Conservation (phyloP, 192 early-diverging fungal species). For the Chytriomyces sp. region DNA sequence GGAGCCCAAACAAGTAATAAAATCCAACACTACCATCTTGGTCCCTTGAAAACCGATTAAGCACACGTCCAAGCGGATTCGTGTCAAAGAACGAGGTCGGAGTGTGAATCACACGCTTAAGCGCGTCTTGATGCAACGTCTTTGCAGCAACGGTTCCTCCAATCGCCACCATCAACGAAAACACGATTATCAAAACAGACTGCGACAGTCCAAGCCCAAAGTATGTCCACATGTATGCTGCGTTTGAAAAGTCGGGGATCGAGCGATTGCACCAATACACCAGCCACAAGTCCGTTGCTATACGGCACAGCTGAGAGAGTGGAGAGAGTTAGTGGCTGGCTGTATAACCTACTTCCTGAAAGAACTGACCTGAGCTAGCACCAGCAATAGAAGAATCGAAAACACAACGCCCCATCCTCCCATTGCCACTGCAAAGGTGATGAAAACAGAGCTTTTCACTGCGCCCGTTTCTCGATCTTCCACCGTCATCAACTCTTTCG, state of each 20-base stretch:
- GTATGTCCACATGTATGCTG: conserved; percentile 40
- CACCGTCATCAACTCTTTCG: conserved; percentile 64
- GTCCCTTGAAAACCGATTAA: conserved; percentile 74
- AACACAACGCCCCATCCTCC: conserved; percentile 61
- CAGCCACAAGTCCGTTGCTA: conserved; percentile 56
- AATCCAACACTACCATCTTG: conserved; percentile 52
- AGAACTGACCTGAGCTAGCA: conserved; percentile 12
- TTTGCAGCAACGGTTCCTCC: conserved; percentile 60
- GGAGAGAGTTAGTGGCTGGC: conserved; percentile 53
- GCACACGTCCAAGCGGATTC: conserved; percentile 75
- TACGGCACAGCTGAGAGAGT: conserved; percentile 46
- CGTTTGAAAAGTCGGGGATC: conserved; percentile 44
- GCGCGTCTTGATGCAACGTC: conserved; percentile 69
- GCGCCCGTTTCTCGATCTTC: conserved; percentile 75
- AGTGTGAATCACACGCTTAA: conserved; percentile 69
- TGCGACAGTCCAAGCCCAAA: conserved; percentile 35
- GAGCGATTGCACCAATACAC: conserved; percentile 34
- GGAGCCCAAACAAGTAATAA: not conserved
- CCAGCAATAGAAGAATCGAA: conserved; percentile 21
- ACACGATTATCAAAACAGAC: conserved; percentile 30
- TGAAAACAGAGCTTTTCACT: conserved; percentile 39
- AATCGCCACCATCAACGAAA: conserved; percentile 54
- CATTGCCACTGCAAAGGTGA: conserved; percentile 37
- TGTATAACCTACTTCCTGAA: conserved; percentile 52
- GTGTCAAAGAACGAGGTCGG: conserved; percentile 81